Base-by-base conservation (phyloP, 1,284 basidiomycete genomes). In the Pascua guehoae region DNA sequence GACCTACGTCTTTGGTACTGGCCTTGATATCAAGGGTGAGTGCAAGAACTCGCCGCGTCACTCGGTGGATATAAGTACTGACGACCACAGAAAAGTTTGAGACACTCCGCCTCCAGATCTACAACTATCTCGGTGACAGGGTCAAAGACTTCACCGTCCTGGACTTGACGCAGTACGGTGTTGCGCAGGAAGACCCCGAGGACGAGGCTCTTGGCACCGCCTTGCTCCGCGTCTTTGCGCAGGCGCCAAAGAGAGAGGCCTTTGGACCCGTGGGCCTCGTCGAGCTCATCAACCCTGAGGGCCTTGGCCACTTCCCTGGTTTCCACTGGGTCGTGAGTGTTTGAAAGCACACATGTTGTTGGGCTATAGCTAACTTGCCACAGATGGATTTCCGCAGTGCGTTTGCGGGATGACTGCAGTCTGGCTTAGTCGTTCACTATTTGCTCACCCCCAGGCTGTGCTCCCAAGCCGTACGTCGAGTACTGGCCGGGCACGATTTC, bases 161-260 rank as follows among this genome's bases (percentile, higher is more conserved):
- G 17, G 60, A 61, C 47, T 61, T 69, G 50, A 61, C 60, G 12
- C 58, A 67, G 49, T 65, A 66, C 41, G 66, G 67, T 2, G 56
- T 61, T 8, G 60, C 60, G 10, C 56, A 52, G 12, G 48, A 56
- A 44, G 48, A 64, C 47, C 57, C 66, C 8, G 40, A 58, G 36
- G 61, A 52, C 17, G 64, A 66, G 46, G 64, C 60, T 4, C 47
- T 57, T 37, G 64, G 57, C 5, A 69, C 66, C 8, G 61, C 62
- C 8, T 60, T 58, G 53, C 41, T 69, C 46, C 56, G 67, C 5
- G 60, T 69, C 47, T 57, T 67, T 36, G 66, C 66, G 3, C 67
- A 69, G 54, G 58, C 63, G 0, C 24, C 39, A 36, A 51, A 49
- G 0, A 45, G 58, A n/a, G 59, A 61, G 12, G 66, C 60, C 16